Base-by-base conservation (phyloP, 23 red algal species). In the Gracilaria domingensis region DNA sequence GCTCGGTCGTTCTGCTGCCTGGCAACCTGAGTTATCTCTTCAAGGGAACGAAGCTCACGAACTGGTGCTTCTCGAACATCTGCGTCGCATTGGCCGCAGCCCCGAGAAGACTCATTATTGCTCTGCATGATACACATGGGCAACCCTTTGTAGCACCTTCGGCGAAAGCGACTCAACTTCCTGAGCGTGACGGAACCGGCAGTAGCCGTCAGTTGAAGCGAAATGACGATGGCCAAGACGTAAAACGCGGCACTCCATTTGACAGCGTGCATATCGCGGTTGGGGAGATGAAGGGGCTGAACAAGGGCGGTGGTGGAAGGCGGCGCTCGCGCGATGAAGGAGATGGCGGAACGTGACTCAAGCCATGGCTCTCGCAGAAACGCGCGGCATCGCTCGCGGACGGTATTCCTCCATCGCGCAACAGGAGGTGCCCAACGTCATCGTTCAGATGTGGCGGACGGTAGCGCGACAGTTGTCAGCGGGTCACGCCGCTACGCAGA, bases 11-110 rank as follows among this genome's bases (percentile, higher is more conserved):
- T 20, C 72, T 45, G 38, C 3, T 0, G 40, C 14, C 20, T 25
- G 25, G 62, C 62, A 36, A 50, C 39, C 42, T 77, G 72, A 4
- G 21, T 28, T 3, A 87, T 44, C 25, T 75, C 64, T 35, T 21
- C 66, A 45, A 20, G 5, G 42, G 5, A 33, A 35, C 51, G 50
- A 21, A 76, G 28, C 66, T 74, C 40, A n/a, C 84, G 84, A 28
- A 87, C 34, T 17, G 49, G 64, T 36, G 64, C 84, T 18, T 66
- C 69, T 0, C 84, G 84, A 75, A 75, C 38, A 45, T 87, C 84
- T 70, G 53, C 47, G 53, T 75, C 84, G 69, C 84, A 87, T 34
- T 87, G 84, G 36, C 62, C 84, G 26, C 84, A 87, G 16, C 84
- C 84, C 8, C 39, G 69, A 8, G 84, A 66, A 21, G 62, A 32